phyloP scores from a whole-genome alignment of 768 basidiomycete genomes.

The Neoboletus subvelutipes region DNA sequence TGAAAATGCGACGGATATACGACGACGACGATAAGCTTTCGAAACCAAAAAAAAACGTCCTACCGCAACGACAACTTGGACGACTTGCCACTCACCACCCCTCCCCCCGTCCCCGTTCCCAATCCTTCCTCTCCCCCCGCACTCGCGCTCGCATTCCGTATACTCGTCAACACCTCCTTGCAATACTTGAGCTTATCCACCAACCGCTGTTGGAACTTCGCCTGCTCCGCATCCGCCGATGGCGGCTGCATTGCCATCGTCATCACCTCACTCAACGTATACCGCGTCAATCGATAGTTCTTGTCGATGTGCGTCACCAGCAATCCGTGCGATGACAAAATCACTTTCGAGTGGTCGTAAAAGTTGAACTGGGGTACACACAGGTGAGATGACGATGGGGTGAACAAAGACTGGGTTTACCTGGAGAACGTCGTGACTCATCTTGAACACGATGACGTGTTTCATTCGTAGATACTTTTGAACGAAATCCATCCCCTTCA shows the following conservation, averaged over 20 bases:
- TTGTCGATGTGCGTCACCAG: slow-evolving; percentile 90
- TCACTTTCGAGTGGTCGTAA: slow-evolving; percentile 94
- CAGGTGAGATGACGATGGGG: neutral
- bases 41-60: neutral
- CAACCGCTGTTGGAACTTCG: slow-evolving; percentile 61
- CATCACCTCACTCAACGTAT: slow-evolving; percentile 72
- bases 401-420: slow-evolving; percentile 35
- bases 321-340: slow-evolving; percentile 78
- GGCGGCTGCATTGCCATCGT: slow-evolving; percentile 44
- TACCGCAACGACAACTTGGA: slow-evolving; percentile 22
- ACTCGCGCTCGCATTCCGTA: slow-evolving; percentile 54
- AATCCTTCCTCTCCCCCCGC: slow-evolving; percentile 19
- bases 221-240: slow-evolving; percentile 49
- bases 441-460: slow-evolving; percentile 93
- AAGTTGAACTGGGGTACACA: slow-evolving; percentile 84
- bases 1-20: neutral
- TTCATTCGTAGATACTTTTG: slow-evolving; percentile 96
- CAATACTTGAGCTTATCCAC: slow-evolving; percentile 77
- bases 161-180: slow-evolving; percentile 77
- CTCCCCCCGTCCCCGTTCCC: slow-evolving; percentile 16
- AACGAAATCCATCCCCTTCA: slow-evolving; percentile 91
- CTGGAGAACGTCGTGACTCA: slow-evolving; percentile 96
- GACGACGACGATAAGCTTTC: neutral
- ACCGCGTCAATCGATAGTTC: slow-evolving; percentile 73
- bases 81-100: slow-evolving; percentile 14